Conservation (phyloP, 2,329 filamentous ascomycete species). For the Didymella lethalis region DNA sequence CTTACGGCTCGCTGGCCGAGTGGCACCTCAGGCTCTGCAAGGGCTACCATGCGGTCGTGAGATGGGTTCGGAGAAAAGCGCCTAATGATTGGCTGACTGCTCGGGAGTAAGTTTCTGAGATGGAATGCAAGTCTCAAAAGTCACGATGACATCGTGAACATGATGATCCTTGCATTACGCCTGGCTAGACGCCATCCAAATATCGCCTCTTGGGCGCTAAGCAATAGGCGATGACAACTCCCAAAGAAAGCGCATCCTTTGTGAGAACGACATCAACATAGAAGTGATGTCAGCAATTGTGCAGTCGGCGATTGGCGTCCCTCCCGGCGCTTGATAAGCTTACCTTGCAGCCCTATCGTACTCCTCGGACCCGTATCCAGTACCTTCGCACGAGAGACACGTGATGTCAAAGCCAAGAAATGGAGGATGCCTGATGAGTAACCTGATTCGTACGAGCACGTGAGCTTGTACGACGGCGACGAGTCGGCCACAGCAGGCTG, state of each 20-base stretch:
- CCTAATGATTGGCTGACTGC: constrained; percentile 10
- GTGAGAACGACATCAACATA: background rate
- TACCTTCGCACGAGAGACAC: background rate
- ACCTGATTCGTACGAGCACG: constrained; percentile 8
- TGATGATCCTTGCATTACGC: background rate
- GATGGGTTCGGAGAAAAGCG: constrained; percentile 11
- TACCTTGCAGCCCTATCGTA: constrained; percentile 16
- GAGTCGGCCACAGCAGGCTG: constrained; percentile 1
- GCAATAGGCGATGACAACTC: background rate
- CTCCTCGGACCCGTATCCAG: background rate
- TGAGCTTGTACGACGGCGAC: constrained; percentile 8
- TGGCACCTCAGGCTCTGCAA: constrained; percentile 17
- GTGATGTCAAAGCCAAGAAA: constrained; percentile 9
- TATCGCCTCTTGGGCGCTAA: background rate
- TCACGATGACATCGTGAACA: constrained; percentile 10
- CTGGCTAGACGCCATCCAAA: constrained; percentile 1
- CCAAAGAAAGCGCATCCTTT: background rate
- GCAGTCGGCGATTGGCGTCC: constrained; percentile 3
- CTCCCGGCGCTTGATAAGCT: background rate
- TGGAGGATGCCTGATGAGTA: constrained; percentile 1
- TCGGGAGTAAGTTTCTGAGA: constrained; percentile 3
- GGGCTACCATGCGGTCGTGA: constrained; percentile 14
- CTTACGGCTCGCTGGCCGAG: constrained; percentile 1
- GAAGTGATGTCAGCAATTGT: background rate
- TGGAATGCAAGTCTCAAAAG: constrained; percentile 7